Evolutionary conservation across 228 moss, liverwort and hornwort genomes (phyloP), one percentile per base, ranked within the genome.

Genomic region (Sphagnum fallax): DNA sequence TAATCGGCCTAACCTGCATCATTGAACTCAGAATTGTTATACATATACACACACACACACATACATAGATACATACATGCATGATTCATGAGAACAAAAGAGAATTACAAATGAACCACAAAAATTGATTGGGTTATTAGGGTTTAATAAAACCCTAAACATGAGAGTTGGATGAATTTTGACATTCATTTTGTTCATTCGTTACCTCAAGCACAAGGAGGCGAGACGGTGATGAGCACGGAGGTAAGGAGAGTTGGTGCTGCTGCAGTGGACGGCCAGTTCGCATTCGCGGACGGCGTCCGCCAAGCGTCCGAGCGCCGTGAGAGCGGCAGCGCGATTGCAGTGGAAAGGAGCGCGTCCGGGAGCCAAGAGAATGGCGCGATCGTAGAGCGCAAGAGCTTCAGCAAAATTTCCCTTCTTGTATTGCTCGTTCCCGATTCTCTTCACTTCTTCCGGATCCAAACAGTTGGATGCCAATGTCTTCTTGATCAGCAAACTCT

Each of bases 211-310:
- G 47, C 88, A 65, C 49, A 92, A 67, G 10, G 89, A 79, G 48
- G 79, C 89, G 53, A 96, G 73, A 8, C 92, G 73, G 59, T 96
- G 96, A 67, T 96, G 92, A 47, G 96, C 92, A 1, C 96, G 83
- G 65, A 76, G 66, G 63, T 89, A 96, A 8, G 68, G 73, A 0
- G 91, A 79, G 62, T 96, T 91, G 9, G 92, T 74, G 47, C 86
- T 74, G 47, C 86, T 32, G 32, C 32, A 32, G 32, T 32, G 32
- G 52, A 92, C 81, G 0, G 96, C 89, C 67, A 88, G 80, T 14
- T 89, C 88, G 69, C 91, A 96, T 64, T 92, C 96, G n/a, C 82
- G 84, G 53, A 92, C 81, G 4, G 96, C 96, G 65, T 96, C 96
- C 0, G 87, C 78, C 3, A 96, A 75, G 65, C 85, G 84, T 48